These are phyloP conservation scores for Porogramme epimiltina DNA, from an alignment of 1,284 basidiomycete genomes.

Conservation along the genomic window DNA sequence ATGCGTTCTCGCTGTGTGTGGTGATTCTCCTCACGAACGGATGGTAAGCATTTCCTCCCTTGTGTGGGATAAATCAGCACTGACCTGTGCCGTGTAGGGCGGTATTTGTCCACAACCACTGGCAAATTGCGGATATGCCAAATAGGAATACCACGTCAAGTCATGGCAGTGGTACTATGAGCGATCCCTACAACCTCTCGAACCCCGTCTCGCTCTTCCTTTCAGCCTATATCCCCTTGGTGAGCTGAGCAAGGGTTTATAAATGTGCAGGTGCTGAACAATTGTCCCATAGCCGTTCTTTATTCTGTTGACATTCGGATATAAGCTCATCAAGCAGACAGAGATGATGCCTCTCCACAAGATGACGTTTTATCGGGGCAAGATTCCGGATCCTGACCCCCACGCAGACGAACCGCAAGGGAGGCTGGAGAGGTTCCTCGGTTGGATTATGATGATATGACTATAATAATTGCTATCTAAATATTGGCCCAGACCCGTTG, in stretches of 20 bases:
- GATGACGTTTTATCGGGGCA: conserved; percentile 26
- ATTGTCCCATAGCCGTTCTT: conserved; percentile 33
- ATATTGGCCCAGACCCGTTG: too few relatives aligned
- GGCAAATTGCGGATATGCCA: conserved; percentile 23
- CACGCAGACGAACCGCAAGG: conserved; percentile 7
- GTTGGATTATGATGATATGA: conserved; percentile 14
- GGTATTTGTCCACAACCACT: conserved; percentile 30
- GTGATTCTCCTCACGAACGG: conserved; percentile 32
- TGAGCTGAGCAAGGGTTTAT: neutral
- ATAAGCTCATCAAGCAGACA: conserved; percentile 34
- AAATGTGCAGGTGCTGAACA: neutral
- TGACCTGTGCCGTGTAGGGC: conserved; percentile 13
- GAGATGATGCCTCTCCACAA: conserved; percentile 29
- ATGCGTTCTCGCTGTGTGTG: conserved; percentile 29
- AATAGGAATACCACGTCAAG: too few relatives aligned
- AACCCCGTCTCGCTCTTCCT: conserved; percentile 28
- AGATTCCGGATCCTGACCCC: conserved; percentile 11
- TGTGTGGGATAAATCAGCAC: neutral
- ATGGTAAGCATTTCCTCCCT: conserved; percentile 13
- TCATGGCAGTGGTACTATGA: too few relatives aligned
- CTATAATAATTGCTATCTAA: neutral
- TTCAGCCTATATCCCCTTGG: conserved; percentile 31
- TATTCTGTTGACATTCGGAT: conserved; percentile 31
- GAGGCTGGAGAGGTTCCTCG: conserved; percentile 10
- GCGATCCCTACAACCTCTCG: conserved; percentile 2